These are phyloP conservation scores for Rhizoclosmatium sp. DNA, from an alignment of 192 early-diverging fungal genomes.

Conservation along the genomic window DNA sequence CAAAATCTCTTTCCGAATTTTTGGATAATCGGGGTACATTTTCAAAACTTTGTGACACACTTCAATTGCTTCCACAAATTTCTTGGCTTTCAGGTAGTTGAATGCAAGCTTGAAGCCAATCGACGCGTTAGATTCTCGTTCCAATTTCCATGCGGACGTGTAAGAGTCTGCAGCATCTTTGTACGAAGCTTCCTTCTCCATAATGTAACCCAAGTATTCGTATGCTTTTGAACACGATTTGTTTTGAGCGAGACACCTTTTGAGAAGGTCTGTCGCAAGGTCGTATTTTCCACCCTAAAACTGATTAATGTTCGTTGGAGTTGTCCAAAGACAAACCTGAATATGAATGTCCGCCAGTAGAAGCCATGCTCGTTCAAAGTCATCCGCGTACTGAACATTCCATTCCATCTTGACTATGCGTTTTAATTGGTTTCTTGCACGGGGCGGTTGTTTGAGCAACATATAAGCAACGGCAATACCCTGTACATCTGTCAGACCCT, in stretches of 20 bases:
- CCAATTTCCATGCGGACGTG: slow-evolving; percentile 57
- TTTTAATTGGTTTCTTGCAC: slow-evolving; percentile 64
- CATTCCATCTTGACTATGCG: slow-evolving; percentile 62
- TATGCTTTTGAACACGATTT: slow-evolving; percentile 59
- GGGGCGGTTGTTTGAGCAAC: slow-evolving; percentile 63
- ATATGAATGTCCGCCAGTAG: slow-evolving; percentile 66
- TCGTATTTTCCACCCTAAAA: slow-evolving; percentile 62
- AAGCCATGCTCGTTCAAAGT: slow-evolving; percentile 62
- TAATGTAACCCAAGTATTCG: slow-evolving; percentile 66
- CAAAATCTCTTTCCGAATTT: slow-evolving; percentile 58
- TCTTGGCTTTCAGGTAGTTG: slow-evolving; percentile 63
- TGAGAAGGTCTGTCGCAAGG: slow-evolving; percentile 61
- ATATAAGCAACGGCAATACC: slow-evolving; percentile 58
- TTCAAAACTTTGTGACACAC: slow-evolving; percentile 59
- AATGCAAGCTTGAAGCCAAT: slow-evolving; percentile 67
- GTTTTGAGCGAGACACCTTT: slow-evolving; percentile 49
- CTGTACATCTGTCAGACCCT: slow-evolving; percentile 6
- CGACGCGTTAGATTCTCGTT: slow-evolving; percentile 54
- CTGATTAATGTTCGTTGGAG: slow-evolving; percentile 3
- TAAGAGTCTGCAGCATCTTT: slow-evolving; percentile 61
- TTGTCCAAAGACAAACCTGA: slow-evolving; percentile 41
- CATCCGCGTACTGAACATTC: slow-evolving; percentile 47
- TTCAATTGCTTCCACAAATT: slow-evolving; percentile 60
- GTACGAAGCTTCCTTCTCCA: slow-evolving; percentile 63
- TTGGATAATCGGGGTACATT: slow-evolving; percentile 63